Percentiles rank a stretch among this genome's conserved stretches.
Conservation (phyloP, 169 alveolate species). For the Theileria sp. region DNA sequence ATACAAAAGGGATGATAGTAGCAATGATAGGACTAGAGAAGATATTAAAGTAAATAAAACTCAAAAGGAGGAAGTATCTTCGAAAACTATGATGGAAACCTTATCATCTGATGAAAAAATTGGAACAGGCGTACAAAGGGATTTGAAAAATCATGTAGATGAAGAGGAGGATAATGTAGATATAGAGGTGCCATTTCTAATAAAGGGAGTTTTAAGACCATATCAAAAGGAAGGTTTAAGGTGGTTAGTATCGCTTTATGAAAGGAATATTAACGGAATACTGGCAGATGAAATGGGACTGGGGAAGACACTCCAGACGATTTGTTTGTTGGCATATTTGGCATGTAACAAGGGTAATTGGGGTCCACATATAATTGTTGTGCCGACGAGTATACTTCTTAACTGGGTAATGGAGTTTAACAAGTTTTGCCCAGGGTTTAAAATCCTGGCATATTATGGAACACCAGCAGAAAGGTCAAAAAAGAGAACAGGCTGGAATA, state of each 20-base stretch:
- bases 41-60: constrained; percentile 3
- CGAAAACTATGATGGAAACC: not conserved
- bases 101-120: not conserved
- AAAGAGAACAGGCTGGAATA: constrained; percentile 91
- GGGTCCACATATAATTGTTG: constrained; percentile 99
- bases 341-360: constrained; percentile 93
- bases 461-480: constrained; percentile 79
- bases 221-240: constrained; percentile 93
- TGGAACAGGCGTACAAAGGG: constrained; percentile 31
- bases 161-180: constrained; percentile 61
- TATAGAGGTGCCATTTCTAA: constrained; percentile 83
- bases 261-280: constrained; percentile 94
- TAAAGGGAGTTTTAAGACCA: constrained; percentile 89
- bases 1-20: not conserved
- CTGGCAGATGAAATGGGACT: constrained; percentile 99
- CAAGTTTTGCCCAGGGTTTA: constrained; percentile 97
- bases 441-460: constrained; percentile 93
- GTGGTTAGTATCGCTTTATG: constrained; percentile 96
- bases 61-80: constrained; percentile 12
- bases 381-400: constrained; percentile 95
- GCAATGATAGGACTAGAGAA: not conserved
- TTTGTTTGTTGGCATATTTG: constrained; percentile 94
- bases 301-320: constrained; percentile 98
- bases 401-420: constrained; percentile 99
- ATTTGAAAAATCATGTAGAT: constrained; percentile 60